These are phyloP conservation scores for Grosmannia serpens DNA, from an alignment of 2,329 filamentous ascomycete species.

Conservation along the genomic window DNA sequence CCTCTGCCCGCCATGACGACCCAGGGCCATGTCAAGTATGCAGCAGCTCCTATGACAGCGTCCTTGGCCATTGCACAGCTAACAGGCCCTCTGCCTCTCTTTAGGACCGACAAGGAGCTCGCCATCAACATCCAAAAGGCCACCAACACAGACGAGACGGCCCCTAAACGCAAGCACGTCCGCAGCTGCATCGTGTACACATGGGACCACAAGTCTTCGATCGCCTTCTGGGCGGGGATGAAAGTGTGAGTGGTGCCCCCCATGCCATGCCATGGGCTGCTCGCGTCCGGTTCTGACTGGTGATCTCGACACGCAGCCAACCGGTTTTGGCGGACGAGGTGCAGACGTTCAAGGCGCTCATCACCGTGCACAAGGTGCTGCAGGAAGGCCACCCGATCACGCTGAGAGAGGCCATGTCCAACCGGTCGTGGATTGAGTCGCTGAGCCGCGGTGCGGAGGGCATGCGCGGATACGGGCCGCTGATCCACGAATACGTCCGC, in stretches of 20 bases:
- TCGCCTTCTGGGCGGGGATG: conserved; percentile 94
- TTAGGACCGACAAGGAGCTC: conserved; percentile 57
- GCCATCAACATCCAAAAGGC: conserved; percentile 61
- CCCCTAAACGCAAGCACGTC: conserved; percentile 80
- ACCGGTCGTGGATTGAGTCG: conserved; percentile 86
- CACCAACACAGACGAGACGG: conserved; percentile 56
- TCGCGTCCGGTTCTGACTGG: background rate
- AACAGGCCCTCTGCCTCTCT: background rate
- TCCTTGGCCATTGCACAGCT: background rate
- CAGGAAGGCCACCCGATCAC: conserved; percentile 90
- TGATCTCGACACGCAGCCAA: conserved; percentile 47
- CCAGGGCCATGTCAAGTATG: conserved; percentile 12
- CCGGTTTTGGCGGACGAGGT: conserved; percentile 97
- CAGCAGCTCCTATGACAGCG: background rate
- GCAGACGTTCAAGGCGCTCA: conserved; percentile 96
- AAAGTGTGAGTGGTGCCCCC: conserved; percentile 58
- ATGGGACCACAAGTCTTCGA: conserved; percentile 95
- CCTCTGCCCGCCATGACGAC: conserved; percentile 10
- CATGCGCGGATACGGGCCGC: conserved; percentile 75
- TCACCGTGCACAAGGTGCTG: conserved; percentile 93
- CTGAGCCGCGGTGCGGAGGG: conserved; percentile 82
- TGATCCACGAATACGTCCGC: conserved; percentile 95
- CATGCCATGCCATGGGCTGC: background rate
- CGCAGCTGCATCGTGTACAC: conserved; percentile 97
- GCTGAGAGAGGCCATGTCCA: conserved; percentile 76